A percentile compares a stretch with the other conserved stretches of the same genome.
phyloP scores from a whole-genome alignment of 2,329 filamentous ascomycete genomes.

The Capronia coronata region DNA sequence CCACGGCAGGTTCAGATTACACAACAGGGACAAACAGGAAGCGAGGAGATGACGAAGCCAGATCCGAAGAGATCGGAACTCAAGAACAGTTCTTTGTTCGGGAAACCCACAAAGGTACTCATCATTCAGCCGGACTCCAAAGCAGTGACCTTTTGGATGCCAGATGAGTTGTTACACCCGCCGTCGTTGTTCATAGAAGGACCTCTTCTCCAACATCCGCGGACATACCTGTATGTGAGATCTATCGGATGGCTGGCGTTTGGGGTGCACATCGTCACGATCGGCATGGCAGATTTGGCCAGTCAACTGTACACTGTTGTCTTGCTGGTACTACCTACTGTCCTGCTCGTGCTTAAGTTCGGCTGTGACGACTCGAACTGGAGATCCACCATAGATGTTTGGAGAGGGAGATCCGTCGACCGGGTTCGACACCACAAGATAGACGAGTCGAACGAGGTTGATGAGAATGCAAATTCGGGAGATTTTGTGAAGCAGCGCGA shows the following conservation, averaged over 20 bases:
- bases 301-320: conserved; percentile 22
- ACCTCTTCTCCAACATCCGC: conserved; percentile 9
- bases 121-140: conserved; percentile 20
- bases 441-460: conserved; percentile 3
- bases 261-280: conserved; percentile 21
- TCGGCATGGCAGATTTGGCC: conserved; percentile 19
- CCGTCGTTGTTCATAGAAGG: conserved; percentile 17
- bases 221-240: conserved; percentile 13
- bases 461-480: neutral
- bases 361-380: conserved; percentile 24
- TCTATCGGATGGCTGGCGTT: conserved; percentile 22
- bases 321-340: conserved; percentile 18
- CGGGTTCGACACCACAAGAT: neutral
- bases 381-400: conserved; percentile 6
- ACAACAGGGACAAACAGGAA: neutral
- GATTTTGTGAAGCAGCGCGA: neutral
- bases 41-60: neutral
- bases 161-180: conserved; percentile 14
- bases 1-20: neutral
- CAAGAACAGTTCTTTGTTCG: neutral
- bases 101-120: conserved; percentile 11
- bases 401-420: conserved; percentile 2
- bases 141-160: conserved; percentile 21
- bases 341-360: conserved; percentile 13
- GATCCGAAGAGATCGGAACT: neutral